Evolutionary conservation across 148 eudicot genomes (phyloP).

Genomic region (Nepenthes mirabilis): DNA sequence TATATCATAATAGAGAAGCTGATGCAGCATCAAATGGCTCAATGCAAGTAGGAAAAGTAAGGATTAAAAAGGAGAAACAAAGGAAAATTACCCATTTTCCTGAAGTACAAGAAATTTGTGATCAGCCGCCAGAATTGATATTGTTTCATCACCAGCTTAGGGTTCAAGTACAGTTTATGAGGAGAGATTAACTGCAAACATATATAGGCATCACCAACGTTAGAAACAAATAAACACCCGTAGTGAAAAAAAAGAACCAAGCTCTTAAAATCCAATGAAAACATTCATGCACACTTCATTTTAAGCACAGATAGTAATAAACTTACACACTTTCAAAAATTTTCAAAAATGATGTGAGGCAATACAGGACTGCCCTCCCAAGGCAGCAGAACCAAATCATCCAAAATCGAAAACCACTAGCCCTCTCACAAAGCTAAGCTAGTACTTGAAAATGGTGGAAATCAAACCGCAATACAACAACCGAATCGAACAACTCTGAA

Average conservation of each 20-base stretch:
- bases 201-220: not conserved
- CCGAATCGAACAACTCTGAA: not conserved
- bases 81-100: conserved; percentile 75
- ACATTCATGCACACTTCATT: too few species aligned
- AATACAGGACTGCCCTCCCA: too few species aligned
- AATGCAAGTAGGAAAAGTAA: too few species aligned
- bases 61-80: not conserved
- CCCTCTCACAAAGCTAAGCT: not conserved
- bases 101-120: conserved; percentile 89
- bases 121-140: conserved; percentile 92
- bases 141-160: conserved; percentile 77
- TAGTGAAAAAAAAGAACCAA: not conserved
- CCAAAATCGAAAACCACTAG: not conserved
- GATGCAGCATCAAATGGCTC: too few species aligned
- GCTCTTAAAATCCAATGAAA: not conserved
- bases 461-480: not conserved
- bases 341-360: too few species aligned
- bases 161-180: conserved; percentile 73
- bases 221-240: not conserved
- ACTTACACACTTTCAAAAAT: too few species aligned
- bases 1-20: too few species aligned
- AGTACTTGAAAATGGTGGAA: not conserved
- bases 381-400: not conserved
- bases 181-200: conserved; percentile 86
- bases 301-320: too few species aligned